Base-by-base conservation (phyloP, 164 flowering plant species). In the Vitis labrusca region DNA sequence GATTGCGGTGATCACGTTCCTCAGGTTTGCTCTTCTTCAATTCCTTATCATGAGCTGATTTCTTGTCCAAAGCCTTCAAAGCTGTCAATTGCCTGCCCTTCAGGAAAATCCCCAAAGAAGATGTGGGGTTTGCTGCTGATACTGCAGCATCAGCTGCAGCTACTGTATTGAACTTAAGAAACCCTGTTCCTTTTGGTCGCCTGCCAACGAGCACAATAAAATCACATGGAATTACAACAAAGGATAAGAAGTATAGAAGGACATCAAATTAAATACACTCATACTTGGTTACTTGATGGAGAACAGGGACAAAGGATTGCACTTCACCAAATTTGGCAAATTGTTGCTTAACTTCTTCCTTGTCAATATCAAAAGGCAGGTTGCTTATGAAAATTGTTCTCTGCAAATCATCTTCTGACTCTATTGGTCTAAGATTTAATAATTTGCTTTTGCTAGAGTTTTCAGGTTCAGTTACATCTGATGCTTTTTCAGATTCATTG, bases 171-270 rank as follows among this genome's bases (percentile, higher is more conserved):
- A 91, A 93, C 86, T 88, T 90, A 65, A 96, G 87, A 83, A 96
- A 96, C 52, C 92, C 99, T 70, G 93, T 91, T 63, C 99, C 99
- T 76, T 71, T 89, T 29, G 98, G 98, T 60, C 98, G 89, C 85
- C 99, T 95, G 84, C 67, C 69, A 32, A 72, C 52, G 76, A 73
- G 11, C 56, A 76, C 67, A 69, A 72, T n/a, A 27, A 58, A 15
- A 71, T 70, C 10, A 57, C 55, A 62, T 15, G 12, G 9, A 53
- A 73, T 55, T 37, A 9, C 9, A 29, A 14, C 8, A 50, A 32
- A 56, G 11, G 48, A 53, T 2, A 47, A 16, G 66, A 58, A 67
- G 55, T 1, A 53, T 17, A 61, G 58, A 78, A 56, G 27, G 13
- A 53, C 17, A 30, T n/a, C 50, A 65, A 66, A 63, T 37, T 1